Base-by-base conservation (phyloP, 257 asterid species). In the Hygrophila difformis region DNA sequence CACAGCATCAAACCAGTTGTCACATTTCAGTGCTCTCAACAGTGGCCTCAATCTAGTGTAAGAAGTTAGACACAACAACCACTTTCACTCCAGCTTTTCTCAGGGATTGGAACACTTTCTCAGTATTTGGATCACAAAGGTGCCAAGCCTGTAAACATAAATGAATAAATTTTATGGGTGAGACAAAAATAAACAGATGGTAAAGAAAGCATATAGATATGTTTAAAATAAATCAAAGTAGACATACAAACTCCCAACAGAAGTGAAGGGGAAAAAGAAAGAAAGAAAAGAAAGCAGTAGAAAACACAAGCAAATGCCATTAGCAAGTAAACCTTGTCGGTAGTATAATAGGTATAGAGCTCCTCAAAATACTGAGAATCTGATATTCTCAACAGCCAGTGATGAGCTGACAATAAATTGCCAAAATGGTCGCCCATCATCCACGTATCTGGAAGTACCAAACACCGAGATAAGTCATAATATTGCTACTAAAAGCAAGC, bases 361-460 rank as follows among this genome's bases (percentile, higher is more conserved):
- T 91, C 99, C 71, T 91, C 99, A 48, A 91, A 86, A 65, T 91
- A 91, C 72, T 78, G 89, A 55, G 94, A 64, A 63, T 86, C 87
- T 1, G 96, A n/a, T n/a, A n/a, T n/a, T n/a, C n/a, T n/a, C n/a
- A 78, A 70, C 99, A 86, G 18, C 99, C 96, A 5, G 99, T 9
- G 99, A 91, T 47, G 93, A 78, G 67, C 87, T 91, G 50, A 91
- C 97, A 63, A 91, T 91, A 58, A 52, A 68, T 72, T 91, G 94
- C 99, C 96, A 91, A 69, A 91, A 91, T 45, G 95, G 97, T 62
- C 96, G 61, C 63, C 96, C 99, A 12, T 91, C 99, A 39, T 82
- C 57, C 60, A 91, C 96, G 55, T 79, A 88, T 68, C 97, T 82
- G 79, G 60, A 58, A 44, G 28, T 55, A 49, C 36, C 48, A 58